Evolutionary conservation across 352 stramenopile species (phyloP).

Genomic region (Globisporangium ultimum): DNA sequence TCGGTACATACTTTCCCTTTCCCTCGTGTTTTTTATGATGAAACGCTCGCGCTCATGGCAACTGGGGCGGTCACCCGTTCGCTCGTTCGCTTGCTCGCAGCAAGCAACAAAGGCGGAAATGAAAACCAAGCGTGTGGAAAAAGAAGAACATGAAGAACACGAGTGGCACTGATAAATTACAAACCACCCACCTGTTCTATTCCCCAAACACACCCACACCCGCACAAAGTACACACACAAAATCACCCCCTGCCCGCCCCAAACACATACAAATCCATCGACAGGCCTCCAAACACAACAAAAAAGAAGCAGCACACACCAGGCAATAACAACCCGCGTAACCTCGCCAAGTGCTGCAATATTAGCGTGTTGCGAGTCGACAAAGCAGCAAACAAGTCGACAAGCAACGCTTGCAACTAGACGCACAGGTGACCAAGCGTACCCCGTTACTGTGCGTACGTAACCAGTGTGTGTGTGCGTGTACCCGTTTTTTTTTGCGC

Average conservation of each 20-base stretch:
- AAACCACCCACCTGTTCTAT: neutral
- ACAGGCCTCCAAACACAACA: neutral
- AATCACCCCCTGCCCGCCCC: neutral
- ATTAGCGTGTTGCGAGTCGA: neutral
- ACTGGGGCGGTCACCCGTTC: too few relatives aligned
- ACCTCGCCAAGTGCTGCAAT: neutral
- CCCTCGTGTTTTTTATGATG: constrained; percentile 1
- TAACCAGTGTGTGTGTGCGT: neutral
- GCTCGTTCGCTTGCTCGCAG: too few relatives aligned
- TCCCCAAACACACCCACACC: neutral
- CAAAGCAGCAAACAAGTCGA: neutral
- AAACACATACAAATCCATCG: neutral
- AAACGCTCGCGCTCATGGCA: neutral
- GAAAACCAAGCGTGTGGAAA: neutral
- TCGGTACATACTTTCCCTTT: neutral
- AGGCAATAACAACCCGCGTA: neutral
- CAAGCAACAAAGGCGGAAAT: neutral
- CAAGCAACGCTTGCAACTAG: neutral
- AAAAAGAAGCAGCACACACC: neutral
- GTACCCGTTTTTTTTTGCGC: neutral
- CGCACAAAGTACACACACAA: neutral
- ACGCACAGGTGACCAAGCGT: neutral
- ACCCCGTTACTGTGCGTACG: neutral
- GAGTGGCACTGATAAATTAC: neutral
- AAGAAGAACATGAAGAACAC: constrained; percentile 5